phyloP scores from a whole-genome alignment of 345 rosid species.

The Sisymbrium altissimum region DNA sequence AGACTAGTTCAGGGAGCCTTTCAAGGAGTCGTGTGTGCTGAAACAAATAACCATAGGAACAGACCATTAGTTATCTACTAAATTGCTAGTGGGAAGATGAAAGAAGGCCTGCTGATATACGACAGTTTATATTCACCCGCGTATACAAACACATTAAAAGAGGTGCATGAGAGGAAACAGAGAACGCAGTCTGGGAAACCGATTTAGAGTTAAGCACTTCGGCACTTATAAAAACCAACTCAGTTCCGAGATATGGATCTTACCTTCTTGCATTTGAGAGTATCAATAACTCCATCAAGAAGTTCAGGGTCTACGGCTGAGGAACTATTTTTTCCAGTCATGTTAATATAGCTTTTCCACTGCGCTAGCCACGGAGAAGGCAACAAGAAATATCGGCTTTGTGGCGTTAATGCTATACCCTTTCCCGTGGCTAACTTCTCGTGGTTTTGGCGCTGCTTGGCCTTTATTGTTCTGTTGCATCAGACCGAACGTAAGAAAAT shows the following conservation, averaged over 20 bases:
- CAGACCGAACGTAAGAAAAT: constrained; percentile 33
- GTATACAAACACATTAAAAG: not conserved
- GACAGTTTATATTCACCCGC: not conserved
- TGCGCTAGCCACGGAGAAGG: constrained; percentile 78
- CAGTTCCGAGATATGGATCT: constrained; percentile 11
- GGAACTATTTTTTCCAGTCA: constrained; percentile 64
- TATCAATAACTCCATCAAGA: constrained; percentile 55
- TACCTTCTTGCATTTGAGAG: constrained; percentile 89
- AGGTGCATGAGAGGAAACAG: constrained; percentile 1
- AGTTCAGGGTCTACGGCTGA: constrained; percentile 62
- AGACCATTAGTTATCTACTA: constrained; percentile 20
- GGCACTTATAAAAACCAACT: not conserved
- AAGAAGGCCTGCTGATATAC: constrained; percentile 1
- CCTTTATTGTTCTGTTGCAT: constrained; percentile 69
- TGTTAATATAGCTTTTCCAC: constrained; percentile 79
- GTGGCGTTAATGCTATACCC: constrained; percentile 50
- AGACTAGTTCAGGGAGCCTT: constrained; percentile 75
- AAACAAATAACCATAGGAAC: constrained; percentile 12
- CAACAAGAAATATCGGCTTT: constrained; percentile 65
- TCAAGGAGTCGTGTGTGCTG: constrained; percentile 83
- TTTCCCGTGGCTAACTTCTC: constrained; percentile 78
- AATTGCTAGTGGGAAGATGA: not conserved
- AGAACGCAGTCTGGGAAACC: not conserved
- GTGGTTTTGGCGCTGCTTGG: constrained; percentile 82
- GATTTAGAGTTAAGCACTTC: constrained; percentile 5